These are phyloP conservation scores for Phytophthora pistaciae DNA, from an alignment of 352 stramenopile species.

Conservation along the genomic window DNA sequence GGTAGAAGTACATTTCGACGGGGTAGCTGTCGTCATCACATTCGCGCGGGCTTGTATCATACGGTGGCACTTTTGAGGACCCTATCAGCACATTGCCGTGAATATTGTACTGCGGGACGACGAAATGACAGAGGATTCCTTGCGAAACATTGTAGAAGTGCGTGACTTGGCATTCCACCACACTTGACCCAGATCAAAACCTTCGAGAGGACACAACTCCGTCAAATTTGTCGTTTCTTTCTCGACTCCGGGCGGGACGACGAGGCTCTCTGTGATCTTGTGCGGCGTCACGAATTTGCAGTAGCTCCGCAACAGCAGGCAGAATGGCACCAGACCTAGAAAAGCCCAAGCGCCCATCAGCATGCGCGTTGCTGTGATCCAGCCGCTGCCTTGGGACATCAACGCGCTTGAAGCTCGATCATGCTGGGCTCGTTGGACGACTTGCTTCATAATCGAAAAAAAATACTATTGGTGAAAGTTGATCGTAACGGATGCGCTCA, in stretches of 20 bases:
- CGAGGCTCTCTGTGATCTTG: constrained; percentile 20
- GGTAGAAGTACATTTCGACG: constrained; percentile 24
- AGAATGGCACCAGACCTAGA: not conserved
- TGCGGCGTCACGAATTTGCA: constrained; percentile 24
- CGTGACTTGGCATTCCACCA: constrained; percentile 33
- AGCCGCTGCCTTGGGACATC: not conserved
- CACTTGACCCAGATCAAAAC: constrained; percentile 16
- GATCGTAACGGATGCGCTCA: not conserved
- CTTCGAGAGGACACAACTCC: constrained; percentile 15
- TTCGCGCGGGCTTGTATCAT: not conserved
- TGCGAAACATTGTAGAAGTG: constrained; percentile 15
- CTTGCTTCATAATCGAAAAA: not conserved
- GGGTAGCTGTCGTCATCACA: not conserved
- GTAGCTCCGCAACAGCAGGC: constrained; percentile 18
- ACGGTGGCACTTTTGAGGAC: not conserved
- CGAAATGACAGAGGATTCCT: constrained; percentile 24
- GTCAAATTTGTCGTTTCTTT: constrained; percentile 21
- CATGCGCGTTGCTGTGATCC: constrained; percentile 2
- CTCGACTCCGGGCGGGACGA: constrained; percentile 5
- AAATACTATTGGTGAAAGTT: not conserved
- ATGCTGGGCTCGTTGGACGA: not conserved
- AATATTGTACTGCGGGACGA: constrained; percentile 34
- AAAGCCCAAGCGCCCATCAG: constrained; percentile 4
- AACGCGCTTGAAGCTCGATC: not conserved
- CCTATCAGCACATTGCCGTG: constrained; percentile 21